Evolutionary conservation across 2,329 filamentous ascomycete genomes (phyloP).

Genomic region (Elsinoe necatrix): DNA sequence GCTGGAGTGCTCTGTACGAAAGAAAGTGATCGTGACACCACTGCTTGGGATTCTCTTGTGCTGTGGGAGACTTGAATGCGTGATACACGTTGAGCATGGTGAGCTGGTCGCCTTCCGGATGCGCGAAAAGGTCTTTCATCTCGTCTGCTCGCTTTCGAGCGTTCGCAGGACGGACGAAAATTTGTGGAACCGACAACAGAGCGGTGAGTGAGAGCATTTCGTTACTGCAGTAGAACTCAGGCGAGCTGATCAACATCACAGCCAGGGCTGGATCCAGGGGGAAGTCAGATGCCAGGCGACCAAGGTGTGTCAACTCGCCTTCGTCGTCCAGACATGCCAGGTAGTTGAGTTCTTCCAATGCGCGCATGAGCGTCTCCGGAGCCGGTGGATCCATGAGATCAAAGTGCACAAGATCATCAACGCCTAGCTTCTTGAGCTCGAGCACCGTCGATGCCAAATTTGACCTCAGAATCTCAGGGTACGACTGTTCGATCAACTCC

Average conservation of each 20-base stretch:
- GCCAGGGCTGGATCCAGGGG: constrained; percentile 88
- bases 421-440: constrained; percentile 92
- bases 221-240: constrained; percentile 97
- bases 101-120: constrained; percentile 88
- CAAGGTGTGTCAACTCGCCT: constrained; percentile 79
- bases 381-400: constrained; percentile 98
- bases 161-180: constrained; percentile 80
- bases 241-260: constrained; percentile 95
- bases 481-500: constrained; percentile 93
- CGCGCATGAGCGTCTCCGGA: constrained; percentile 96
- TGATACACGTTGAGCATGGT: constrained; percentile 97
- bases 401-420: constrained; percentile 94
- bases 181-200: constrained; percentile 84
- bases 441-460: constrained; percentile 92
- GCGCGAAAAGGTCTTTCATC: constrained; percentile 91
- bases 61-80: constrained; percentile 73
- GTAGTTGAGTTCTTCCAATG: constrained; percentile 94
- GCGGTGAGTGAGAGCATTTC: constrained; percentile 94
- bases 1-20: constrained; percentile 76
- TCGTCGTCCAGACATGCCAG: constrained; percentile 94
- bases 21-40: constrained; percentile 98
- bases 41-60: constrained; percentile 66
- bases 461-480: constrained; percentile 89
- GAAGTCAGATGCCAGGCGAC: constrained; percentile 84
- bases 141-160: constrained; percentile 88